Conservation (phyloP, 805 yeast species). For the Ogataea degrootiae region DNA sequence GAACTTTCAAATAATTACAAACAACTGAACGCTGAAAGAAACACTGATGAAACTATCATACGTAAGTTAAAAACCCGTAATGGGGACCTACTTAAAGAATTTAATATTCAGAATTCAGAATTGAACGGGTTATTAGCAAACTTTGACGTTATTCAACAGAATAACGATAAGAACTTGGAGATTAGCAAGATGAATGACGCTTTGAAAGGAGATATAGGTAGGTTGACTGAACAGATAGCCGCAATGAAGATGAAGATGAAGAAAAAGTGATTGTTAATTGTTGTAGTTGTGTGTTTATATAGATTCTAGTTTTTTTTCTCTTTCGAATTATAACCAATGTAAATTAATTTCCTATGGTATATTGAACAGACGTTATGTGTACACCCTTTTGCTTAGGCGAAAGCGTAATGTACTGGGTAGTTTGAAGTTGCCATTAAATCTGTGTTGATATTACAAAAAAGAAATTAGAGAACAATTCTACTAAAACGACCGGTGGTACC, state of each 20-base stretch:
- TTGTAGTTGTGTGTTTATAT: too few relatives aligned
- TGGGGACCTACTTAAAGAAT: slow-evolving; percentile 12
- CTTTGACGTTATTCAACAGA: slow-evolving; percentile 29
- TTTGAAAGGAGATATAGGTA: slow-evolving; percentile 22
- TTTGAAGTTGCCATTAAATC: too few relatives aligned
- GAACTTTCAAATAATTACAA: slow-evolving; percentile 29
- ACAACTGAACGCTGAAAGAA: slow-evolving; percentile 30
- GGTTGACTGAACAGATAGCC: slow-evolving; percentile 18
- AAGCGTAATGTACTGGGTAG: too few relatives aligned
- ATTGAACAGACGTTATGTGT: too few relatives aligned
- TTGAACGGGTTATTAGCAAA: slow-evolving; percentile 23
- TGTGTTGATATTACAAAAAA: too few relatives aligned
- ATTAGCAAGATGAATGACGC: slow-evolving; percentile 24
- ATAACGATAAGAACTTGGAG: slow-evolving; percentile 28
- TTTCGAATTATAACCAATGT: too few relatives aligned
- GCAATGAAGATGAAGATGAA: slow-evolving; percentile 7
- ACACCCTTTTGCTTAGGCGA: too few relatives aligned
- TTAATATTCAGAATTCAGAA: slow-evolving; percentile 10
- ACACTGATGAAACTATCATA: slow-evolving; percentile 22
- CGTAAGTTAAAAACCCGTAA: slow-evolving; percentile 17
- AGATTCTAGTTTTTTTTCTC: too few relatives aligned
- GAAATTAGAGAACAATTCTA: too few relatives aligned
- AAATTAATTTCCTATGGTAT: too few relatives aligned
- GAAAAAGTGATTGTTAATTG: neutral
- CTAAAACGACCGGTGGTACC: too few relatives aligned